These are phyloP conservation scores for Oryza nivara DNA, from an alignment of 176 grass and related monocot species.

Conservation along the genomic window DNA sequence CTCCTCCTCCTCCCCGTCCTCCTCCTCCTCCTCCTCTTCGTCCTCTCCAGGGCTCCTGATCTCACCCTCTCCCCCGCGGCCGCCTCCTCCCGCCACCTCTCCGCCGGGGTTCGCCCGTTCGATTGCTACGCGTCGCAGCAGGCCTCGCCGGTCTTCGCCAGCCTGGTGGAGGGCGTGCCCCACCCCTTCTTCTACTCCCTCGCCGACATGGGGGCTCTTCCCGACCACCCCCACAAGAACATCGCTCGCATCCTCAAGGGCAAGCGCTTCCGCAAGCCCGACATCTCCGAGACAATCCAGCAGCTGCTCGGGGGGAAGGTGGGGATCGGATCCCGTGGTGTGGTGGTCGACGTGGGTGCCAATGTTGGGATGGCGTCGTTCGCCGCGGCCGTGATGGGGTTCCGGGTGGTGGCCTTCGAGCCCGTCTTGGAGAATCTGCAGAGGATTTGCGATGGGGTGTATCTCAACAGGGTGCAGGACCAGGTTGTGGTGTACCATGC, in stretches of 20 bases:
- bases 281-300: constrained; percentile 79
- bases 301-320: constrained; percentile 58
- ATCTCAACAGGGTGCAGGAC: constrained; percentile 69
- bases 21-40: constrained; percentile 46
- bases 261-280: constrained; percentile 82
- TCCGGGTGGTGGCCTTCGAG: constrained; percentile 83
- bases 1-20: constrained; percentile 58
- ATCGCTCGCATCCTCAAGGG: constrained; percentile 79
- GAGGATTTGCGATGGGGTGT: constrained; percentile 78
- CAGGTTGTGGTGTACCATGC: constrained; percentile 55
- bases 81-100: not conserved
- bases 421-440: constrained; percentile 84
- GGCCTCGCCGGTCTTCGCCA: constrained; percentile 86
- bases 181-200: constrained; percentile 84
- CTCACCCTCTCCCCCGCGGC: constrained; percentile 25
- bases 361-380: constrained; percentile 94
- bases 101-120: constrained; percentile 50
- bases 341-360: constrained; percentile 85
- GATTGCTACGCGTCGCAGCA: constrained; percentile 79
- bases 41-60: constrained; percentile 51
- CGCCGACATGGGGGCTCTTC: constrained; percentile 76
- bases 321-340: constrained; percentile 21
- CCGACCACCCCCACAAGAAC: constrained; percentile 80
- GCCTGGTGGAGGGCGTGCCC: constrained; percentile 80
- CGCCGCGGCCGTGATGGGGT: constrained; percentile 84